These are phyloP conservation scores for Aspergillus campestris DNA, from an alignment of 495 filamentous ascomycete genomes.

Conservation along the genomic window DNA sequence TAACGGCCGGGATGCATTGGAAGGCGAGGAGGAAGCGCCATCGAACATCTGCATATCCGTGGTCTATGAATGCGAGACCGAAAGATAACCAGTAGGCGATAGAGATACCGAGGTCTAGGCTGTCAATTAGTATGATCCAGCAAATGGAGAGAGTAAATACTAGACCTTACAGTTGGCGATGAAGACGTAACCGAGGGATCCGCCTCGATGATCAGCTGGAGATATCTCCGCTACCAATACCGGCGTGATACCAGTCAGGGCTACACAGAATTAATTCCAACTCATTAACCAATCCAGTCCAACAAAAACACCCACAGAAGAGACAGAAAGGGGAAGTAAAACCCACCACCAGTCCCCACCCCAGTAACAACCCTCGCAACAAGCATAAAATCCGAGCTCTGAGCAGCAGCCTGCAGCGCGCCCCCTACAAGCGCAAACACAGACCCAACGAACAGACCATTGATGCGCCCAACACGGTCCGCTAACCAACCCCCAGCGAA, in stretches of 20 bases:
- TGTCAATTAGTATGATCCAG: slow-evolving; percentile 2
- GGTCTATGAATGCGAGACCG: slow-evolving; percentile 43
- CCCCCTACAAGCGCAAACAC: slow-evolving; percentile 47
- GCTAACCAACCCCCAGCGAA: slow-evolving; percentile 44
- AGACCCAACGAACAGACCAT: slow-evolving; percentile 43
- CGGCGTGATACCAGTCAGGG: slow-evolving; percentile 44
- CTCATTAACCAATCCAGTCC: slow-evolving; percentile 3
- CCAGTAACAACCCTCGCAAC: slow-evolving; percentile 48
- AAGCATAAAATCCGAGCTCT: slow-evolving; percentile 46
- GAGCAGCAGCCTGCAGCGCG: slow-evolving; percentile 42
- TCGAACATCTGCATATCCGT: slow-evolving; percentile 41
- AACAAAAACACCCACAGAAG: not conserved
- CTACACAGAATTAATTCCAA: slow-evolving; percentile 9
- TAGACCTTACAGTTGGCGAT: slow-evolving; percentile 41
- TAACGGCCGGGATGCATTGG: slow-evolving; percentile 44
- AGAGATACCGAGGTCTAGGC: slow-evolving; percentile 46
- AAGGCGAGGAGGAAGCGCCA: slow-evolving; percentile 50
- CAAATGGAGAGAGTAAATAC: not conserved
- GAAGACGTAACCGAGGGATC: slow-evolving; percentile 43
- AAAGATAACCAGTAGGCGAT: slow-evolving; percentile 58
- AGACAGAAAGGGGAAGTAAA: not conserved
- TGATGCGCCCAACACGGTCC: slow-evolving; percentile 47
- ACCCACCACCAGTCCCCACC: slow-evolving; percentile 42
- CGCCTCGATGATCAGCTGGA: slow-evolving; percentile 37
- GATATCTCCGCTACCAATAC: slow-evolving; percentile 45